Base-by-base conservation (phyloP, 371 early-diverging fungal genomes). In the Actinomucor elegans region DNA sequence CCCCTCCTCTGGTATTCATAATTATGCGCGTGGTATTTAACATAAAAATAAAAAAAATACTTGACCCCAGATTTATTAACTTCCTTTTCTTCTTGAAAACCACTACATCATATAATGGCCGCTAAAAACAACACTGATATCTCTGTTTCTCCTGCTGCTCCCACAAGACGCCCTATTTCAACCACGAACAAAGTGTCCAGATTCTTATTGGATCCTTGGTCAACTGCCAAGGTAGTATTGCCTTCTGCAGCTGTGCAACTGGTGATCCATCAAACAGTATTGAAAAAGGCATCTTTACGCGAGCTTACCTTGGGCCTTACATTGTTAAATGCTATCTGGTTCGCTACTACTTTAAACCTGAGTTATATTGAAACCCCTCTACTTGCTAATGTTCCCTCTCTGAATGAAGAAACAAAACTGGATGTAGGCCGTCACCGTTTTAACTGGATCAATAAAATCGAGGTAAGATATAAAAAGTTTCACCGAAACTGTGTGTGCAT, bases 401-500 rank as follows among this genome's bases (percentile, higher is more conserved):
- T 64, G 7, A 53, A 61, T 23, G 61, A 64, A 32, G 42, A 33
- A 35, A 52, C 56, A 42, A 54, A 50, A 24, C 21, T 57, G 7
- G 65, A 64, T 40, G 57, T 64, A 15, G 65, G 65, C 8, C 44
- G 69, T 35, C 64, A 64, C 24, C 27, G 65, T 29, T 55, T 64
- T 9, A 68, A 43, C 24, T 64, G 53, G 61, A 51, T 68, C 18
- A 68, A 58, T 42, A 68, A 68, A 47, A 42, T 68, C 9, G 69
- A 68, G 53, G 68, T 57, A 57, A 57, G 35, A 18, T 29, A 18
- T 26, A 47, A 36, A 32, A n/a, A 27, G 4, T n/a, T n/a, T n/a
- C n/a, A n/a, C n/a, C n/a, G n/a, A n/a, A n/a, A n/a, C n/a, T n/a
- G n/a, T n/a, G n/a, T n/a, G n/a, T n/a, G n/a, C n/a, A n/a, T n/a